Percentiles rank a stretch among this genome's conserved stretches.
phyloP scores from a whole-genome alignment of 129 eudicot genomes.

The Kitagawia praeruptora region DNA sequence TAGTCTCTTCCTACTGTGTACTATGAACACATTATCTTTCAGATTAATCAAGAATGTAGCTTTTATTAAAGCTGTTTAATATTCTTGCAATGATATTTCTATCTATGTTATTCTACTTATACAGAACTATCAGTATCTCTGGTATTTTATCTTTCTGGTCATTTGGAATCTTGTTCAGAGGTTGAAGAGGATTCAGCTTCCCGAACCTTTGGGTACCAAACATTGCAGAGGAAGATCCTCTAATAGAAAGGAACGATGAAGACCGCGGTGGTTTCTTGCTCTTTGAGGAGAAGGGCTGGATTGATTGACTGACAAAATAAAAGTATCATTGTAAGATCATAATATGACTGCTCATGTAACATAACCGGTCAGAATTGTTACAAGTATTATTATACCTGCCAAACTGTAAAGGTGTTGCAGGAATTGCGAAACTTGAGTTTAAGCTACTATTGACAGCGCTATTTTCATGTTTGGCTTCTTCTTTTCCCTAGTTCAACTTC shows the following conservation, averaged over 20 bases:
- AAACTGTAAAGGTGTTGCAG: constrained; percentile 56
- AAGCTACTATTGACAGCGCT: constrained; percentile 28
- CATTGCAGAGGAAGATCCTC: constrained; percentile 25
- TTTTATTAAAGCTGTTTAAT: no score
- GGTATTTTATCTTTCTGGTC: constrained; percentile 65
- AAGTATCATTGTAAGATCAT: background rate
- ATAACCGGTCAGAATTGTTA: background rate
- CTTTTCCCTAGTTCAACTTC: constrained; percentile 52
- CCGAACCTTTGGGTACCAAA: constrained; percentile 28
- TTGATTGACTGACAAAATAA: constrained; percentile 28
- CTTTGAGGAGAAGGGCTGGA: constrained; percentile 48
- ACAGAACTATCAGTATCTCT: no score
- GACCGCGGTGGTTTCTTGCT: constrained; percentile 63
- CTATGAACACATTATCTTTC: no score
- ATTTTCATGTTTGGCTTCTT: constrained; percentile 33
- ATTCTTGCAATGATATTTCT: no score
- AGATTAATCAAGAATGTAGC: no score
- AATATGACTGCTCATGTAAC: background rate
- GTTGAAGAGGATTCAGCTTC: constrained; percentile 30
- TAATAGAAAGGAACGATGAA: constrained; percentile 35
- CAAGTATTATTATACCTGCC: constrained; percentile 45
- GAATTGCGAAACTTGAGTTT: constrained; percentile 35
- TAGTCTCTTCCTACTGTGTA: no score
- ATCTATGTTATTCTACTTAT: no score
- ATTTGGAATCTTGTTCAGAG: constrained; percentile 29